Evolutionary conservation across 2,329 filamentous ascomycete genomes (phyloP), one percentile per base, ranked within the genome.

Genomic region (Didymella glomerata): DNA sequence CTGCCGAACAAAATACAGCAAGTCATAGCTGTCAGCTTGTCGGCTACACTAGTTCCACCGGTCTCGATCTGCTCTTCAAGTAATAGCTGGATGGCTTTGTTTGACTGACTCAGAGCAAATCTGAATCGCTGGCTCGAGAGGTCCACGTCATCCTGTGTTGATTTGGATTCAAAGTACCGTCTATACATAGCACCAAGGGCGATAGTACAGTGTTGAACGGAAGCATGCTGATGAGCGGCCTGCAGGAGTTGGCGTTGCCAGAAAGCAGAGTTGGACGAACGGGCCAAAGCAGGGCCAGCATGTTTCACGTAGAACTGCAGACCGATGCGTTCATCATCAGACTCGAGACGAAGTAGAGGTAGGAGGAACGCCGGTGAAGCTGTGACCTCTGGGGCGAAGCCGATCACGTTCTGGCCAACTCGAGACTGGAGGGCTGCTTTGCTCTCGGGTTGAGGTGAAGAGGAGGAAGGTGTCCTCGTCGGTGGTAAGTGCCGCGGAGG

Each of bases 171-270:
- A 25, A 67, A 68, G 53, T 73, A 70, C n/a, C 70, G 68, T 20
- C 69, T 69, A 52, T 76, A 70, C 67, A 76, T 69, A 7, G 74
- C 69, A 42, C 70, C 72, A 10, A 76, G 57, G 20, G 71, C 71
- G 25, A 73, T 63, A 13, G 75, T 44, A 14, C 72, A 71, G 48
- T 76, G 68, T 38, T 72, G 68, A 9, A 76, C 69, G 7, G 70
- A 64, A 5, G 69, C 66, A 51, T 69, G 57, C n/a, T 64, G 66
- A 38, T 75, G 68, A n/a, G 71, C 69, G 2, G 74, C 73, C 38
- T 73, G 71, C 1, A 75, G 61, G 13, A 76, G 45, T 45, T 75
- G 69, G 22, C 67, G 64, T 48, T 72, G 66, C 73, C 72, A 76
- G 46, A 76, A 76, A 1, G 56, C 53, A 2, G 68, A 68, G 47